These are phyloP conservation scores for Nakazawaea wyomingensis DNA, from an alignment of 805 yeast genomes.

Conservation along the genomic window DNA sequence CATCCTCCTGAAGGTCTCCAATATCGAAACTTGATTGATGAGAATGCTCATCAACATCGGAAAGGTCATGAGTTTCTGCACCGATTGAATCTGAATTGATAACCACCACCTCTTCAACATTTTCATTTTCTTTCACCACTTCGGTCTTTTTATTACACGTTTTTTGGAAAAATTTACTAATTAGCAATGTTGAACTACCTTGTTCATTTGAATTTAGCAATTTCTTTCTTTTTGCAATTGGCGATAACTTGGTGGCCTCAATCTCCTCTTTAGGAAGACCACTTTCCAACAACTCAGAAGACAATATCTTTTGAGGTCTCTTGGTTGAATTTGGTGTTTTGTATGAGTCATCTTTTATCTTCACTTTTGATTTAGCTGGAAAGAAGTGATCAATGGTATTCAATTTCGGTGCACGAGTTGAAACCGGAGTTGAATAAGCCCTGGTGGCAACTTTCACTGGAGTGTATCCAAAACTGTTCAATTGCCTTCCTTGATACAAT, in stretches of 20 bases:
- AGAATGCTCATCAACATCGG: slow-evolving; percentile 8
- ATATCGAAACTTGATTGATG: not conserved
- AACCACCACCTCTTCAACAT: no score
- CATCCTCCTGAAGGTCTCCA: slow-evolving; percentile 3
- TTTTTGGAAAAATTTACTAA: slow-evolving; percentile 18
- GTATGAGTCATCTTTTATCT: slow-evolving; percentile 11
- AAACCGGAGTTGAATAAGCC: slow-evolving; percentile 11
- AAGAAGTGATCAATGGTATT: slow-evolving; percentile 4
- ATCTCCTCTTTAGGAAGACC: no score
- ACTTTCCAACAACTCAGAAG: not conserved
- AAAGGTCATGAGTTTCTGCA: slow-evolving; percentile 13
- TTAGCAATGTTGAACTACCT: not conserved
- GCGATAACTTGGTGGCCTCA: slow-evolving; percentile 14
- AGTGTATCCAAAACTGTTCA: not conserved
- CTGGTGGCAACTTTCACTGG: slow-evolving; percentile 8
- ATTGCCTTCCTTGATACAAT: slow-evolving; percentile 14
- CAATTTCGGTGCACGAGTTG: slow-evolving; percentile 3
- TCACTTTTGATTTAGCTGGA: slow-evolving; percentile 1
- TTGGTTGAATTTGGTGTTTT: slow-evolving; percentile 20
- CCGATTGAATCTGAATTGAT: no score
- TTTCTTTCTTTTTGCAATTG: slow-evolving; percentile 23
- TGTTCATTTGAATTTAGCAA: slow-evolving; percentile 16
- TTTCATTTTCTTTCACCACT: not conserved
- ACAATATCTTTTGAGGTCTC: slow-evolving; percentile 4
- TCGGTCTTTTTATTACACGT: not conserved